Evolutionary conservation across 768 basidiomycete species (phyloP).

Genomic region (Tulasnella sp.): DNA sequence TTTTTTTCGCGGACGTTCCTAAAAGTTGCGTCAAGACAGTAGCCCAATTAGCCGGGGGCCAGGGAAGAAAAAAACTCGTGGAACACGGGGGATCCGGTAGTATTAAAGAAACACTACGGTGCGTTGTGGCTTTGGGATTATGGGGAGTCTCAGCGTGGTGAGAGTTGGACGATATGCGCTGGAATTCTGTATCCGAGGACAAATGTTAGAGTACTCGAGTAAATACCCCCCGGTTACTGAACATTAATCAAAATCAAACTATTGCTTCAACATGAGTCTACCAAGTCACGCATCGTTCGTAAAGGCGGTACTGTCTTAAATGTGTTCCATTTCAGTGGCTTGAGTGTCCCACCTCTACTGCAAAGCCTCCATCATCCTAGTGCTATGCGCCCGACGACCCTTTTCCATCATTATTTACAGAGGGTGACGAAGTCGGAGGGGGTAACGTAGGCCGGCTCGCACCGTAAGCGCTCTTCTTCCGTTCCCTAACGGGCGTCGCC

Average conservation of each 20-base stretch:
- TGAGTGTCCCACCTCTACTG: neutral
- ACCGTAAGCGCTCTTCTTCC: conserved; percentile 18
- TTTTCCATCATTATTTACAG: neutral
- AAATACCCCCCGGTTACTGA: too few relatives aligned
- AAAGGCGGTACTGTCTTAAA: neutral
- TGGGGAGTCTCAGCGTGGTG: too few relatives aligned
- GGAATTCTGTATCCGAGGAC: too few relatives aligned
- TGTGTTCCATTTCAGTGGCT: neutral
- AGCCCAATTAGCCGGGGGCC: too few relatives aligned
- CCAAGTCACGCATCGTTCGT: neutral
- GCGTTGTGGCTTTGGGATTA: too few relatives aligned
- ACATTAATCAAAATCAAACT: neutral
- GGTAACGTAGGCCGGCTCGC: conserved; percentile 8
- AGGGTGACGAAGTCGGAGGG: neutral
- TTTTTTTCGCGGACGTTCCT: too few relatives aligned
- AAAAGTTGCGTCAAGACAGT: too few relatives aligned
- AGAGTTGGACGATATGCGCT: too few relatives aligned
- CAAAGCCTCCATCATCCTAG: neutral
- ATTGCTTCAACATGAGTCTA: neutral
- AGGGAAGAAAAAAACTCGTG: too few relatives aligned
- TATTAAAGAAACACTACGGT: too few relatives aligned
- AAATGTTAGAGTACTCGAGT: too few relatives aligned
- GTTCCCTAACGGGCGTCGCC: neutral
- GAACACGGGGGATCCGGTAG: too few relatives aligned
- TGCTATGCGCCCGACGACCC: neutral